Percentiles rank a stretch among this genome's conserved stretches.
phyloP scores from a whole-genome alignment of 2,329 filamentous ascomycete species.

The Teratosphaeria pseudoeucalypti region DNA sequence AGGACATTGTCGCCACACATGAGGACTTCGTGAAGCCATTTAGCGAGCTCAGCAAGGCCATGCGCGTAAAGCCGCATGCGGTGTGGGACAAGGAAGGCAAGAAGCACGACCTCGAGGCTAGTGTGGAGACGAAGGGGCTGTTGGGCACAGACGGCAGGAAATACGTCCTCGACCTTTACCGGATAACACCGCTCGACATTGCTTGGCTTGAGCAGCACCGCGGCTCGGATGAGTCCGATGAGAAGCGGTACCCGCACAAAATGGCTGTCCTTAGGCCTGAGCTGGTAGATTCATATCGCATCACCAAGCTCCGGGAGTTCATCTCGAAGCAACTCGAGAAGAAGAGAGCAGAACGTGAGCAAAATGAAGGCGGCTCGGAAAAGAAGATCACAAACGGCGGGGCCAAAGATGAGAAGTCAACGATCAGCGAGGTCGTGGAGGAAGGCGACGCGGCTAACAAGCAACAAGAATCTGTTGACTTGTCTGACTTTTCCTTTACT shows the following conservation, averaged over 20 bases:
- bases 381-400: constrained; percentile 11
- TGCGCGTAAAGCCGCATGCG: constrained; percentile 86
- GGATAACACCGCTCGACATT: constrained; percentile 85
- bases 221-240: constrained; percentile 39
- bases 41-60: constrained; percentile 77
- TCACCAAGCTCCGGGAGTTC: constrained; percentile 80
- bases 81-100: constrained; percentile 97
- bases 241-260: constrained; percentile 70
- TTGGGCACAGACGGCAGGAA: constrained; percentile 92
- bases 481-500: constrained; percentile 75
- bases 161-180: constrained; percentile 94
- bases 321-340: constrained; percentile 67
- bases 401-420: constrained; percentile 6
- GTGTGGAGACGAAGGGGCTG: constrained; percentile 96
- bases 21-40: constrained; percentile 77
- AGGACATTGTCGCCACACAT: constrained; percentile 86
- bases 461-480: constrained; percentile 62
- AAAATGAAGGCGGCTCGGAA: constrained; percentile 23
- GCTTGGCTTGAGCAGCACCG: constrained; percentile 75
- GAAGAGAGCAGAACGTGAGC: constrained; percentile 36
- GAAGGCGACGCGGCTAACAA: constrained; percentile 16
- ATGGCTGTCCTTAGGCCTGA: constrained; percentile 93
- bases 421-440: constrained; percentile 20
- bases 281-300: constrained; percentile 75
- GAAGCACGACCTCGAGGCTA: constrained; percentile 83